Percentiles rank a stretch among this genome's conserved stretches.
phyloP scores from a whole-genome alignment of 2,329 filamentous ascomycete genomes.

The Clonostachys rhizophaga region DNA sequence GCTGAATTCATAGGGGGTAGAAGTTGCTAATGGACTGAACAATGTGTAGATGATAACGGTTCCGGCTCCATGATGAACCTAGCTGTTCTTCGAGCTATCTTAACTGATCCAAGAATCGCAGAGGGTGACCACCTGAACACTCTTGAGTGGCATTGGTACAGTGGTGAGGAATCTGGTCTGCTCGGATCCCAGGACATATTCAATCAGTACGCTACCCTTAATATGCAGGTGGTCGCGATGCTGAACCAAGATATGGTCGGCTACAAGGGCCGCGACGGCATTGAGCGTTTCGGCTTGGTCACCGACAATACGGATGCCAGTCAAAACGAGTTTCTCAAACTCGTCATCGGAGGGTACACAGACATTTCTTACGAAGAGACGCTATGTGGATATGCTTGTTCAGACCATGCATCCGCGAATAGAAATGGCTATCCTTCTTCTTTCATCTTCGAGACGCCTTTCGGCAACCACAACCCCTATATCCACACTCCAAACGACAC shows the following conservation, averaged over 20 bases:
- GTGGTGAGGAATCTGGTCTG: conserved; percentile 41
- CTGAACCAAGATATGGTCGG: conserved; percentile 81
- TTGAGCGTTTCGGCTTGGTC: conserved; percentile 77
- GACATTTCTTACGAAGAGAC: conserved; percentile 75
- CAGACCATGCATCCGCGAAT: conserved; percentile 62
- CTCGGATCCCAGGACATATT: conserved; percentile 40
- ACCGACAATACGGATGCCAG: conserved; percentile 77
- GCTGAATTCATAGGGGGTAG: too few species aligned
- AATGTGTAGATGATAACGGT: conserved; percentile 33
- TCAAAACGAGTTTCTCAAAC: conserved; percentile 81
- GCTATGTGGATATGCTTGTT: conserved; percentile 75
- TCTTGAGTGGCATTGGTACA: conserved; percentile 48
- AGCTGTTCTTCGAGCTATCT: conserved; percentile 37
- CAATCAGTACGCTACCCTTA: conserved; percentile 26
- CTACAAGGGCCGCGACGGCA: conserved; percentile 73
- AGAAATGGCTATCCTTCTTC: conserved; percentile 61
- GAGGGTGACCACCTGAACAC: conserved; percentile 35
- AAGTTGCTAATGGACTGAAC: too few species aligned
- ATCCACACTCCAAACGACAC: conserved; percentile 72
- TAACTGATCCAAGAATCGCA: conserved; percentile 16
- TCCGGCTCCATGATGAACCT: conserved; percentile 39
- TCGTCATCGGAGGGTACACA: conserved; percentile 74
- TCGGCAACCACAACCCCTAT: conserved; percentile 57
- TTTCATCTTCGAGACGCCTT: conserved; percentile 58
- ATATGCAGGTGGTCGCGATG: conserved; percentile 34